Evolutionary conservation across 345 rosid species (phyloP), one percentile per base, ranked within the genome.

Genomic region (Pugionium cornutum): DNA sequence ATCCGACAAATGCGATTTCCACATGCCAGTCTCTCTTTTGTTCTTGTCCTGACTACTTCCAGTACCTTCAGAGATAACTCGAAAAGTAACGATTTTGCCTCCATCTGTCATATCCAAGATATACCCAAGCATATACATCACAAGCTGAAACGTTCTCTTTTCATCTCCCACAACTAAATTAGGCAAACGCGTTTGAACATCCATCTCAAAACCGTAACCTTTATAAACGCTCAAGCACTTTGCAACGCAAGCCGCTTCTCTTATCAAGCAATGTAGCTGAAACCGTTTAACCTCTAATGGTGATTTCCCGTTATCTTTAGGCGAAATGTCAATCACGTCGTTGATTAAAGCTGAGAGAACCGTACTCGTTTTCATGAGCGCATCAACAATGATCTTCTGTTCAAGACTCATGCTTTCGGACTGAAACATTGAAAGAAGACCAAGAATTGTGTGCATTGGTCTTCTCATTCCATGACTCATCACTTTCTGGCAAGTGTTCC

Each of bases 401-500:
- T 88, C 79, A 11, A 80, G 73, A 56, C 72, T 81, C 86, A 81
- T 47, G 58, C 74, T 79, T 42, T 83, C 89, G 0, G 80, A 80
- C 59, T 83, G 86, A 71, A 84, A 80, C 80, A 92, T 82, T 0
- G 98, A 89, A 52, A 92, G 90, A 26, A 92, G 82, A 67, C 98
- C 98, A 77, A 83, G 69, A 31, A 92, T 85, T 6, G 97, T 84
- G 77, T 92, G 91, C 96, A 92, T 89, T 7, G 98, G 98, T 73
- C 94, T 83, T 78, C 86, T 88, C 92, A 90, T 88, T 53, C 97
- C 98, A 55, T 86, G 83, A 68, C 96, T 89, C 97, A 89, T 89
- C 60, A 92, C 97, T 77, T 89, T 92, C 72, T 92, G 97, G 77
- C 89, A 89, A 30, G 96, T 84, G 75, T 84, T 80, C 76, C 95